These are phyloP conservation scores for Triticum monococcum DNA, from an alignment of 176 grass and related monocot genomes.

Conservation along the genomic window DNA sequence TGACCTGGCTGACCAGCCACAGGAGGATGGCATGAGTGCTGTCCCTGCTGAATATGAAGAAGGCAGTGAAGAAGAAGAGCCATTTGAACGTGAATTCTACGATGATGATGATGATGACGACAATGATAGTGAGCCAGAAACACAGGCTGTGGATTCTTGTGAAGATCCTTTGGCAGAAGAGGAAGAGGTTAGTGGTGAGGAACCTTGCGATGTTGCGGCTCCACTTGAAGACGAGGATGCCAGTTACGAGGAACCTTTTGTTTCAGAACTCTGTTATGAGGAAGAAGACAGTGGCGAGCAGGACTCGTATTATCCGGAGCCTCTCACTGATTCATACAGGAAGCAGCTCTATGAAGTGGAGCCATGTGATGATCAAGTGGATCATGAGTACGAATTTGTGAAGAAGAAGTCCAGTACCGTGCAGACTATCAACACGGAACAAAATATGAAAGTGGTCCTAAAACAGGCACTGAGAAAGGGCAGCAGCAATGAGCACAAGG, in stretches of 20 bases:
- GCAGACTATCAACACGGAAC: slow-evolving; percentile 7
- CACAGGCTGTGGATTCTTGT: slow-evolving; percentile 8
- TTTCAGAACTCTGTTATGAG: slow-evolving; percentile 14
- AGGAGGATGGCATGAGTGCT: slow-evolving; percentile 13
- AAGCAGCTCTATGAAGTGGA: slow-evolving; percentile 8
- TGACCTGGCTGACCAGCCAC: background rate
- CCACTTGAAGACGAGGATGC: slow-evolving; percentile 18
- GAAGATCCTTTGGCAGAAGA: slow-evolving; percentile 30
- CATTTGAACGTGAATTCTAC: slow-evolving; percentile 37
- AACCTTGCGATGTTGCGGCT: background rate
- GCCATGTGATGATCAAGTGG: slow-evolving; percentile 1
- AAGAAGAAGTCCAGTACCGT: slow-evolving; percentile 3
- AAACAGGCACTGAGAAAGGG: slow-evolving; percentile 2
- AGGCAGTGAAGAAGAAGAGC: slow-evolving; percentile 14
- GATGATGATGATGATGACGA: slow-evolving; percentile 14
- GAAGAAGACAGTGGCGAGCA: slow-evolving; percentile 2
- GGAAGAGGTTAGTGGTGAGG: slow-evolving; percentile 5
- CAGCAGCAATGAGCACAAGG: background rate
- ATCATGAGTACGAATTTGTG: background rate
- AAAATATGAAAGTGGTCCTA: slow-evolving; percentile 4
- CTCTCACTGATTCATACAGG: background rate
- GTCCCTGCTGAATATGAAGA: slow-evolving; percentile 28
- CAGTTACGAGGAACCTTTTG: slow-evolving; percentile 27
- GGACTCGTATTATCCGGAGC: background rate
- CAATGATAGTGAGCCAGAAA: slow-evolving; percentile 8